phyloP scores from a whole-genome alignment of 108 stramenopile genomes.

The Parietichytrium sp. region DNA sequence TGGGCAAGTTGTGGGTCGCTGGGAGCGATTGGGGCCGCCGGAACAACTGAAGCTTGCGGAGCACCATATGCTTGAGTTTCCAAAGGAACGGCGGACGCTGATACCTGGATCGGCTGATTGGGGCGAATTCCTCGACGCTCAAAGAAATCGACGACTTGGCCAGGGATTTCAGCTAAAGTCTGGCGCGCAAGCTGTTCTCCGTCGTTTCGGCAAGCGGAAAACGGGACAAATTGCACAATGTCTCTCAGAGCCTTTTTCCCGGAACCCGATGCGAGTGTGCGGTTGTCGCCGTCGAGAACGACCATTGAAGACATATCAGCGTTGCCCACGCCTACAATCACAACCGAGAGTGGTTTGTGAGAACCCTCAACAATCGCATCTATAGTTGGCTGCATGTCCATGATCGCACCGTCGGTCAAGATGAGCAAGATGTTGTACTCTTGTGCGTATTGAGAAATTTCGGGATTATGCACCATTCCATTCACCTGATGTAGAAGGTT shows the following conservation, averaged over 20 bases:
- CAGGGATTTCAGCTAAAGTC: background rate
- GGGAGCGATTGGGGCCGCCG: background rate
- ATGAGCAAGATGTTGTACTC: conserved; percentile 43
- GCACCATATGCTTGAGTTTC: background rate
- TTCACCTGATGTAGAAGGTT: background rate
- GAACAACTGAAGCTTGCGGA: background rate
- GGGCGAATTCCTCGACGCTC: background rate
- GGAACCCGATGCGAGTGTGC: background rate
- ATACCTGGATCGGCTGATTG: background rate
- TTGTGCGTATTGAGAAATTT: background rate
- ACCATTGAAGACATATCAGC: conserved; percentile 57
- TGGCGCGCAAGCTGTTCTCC: background rate
- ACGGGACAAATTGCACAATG: conserved; percentile 63
- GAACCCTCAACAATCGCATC: conserved; percentile 47
- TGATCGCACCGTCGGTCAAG: conserved; percentile 57
- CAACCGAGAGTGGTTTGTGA: conserved; percentile 51
- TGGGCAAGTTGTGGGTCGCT: background rate
- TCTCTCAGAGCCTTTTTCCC: conserved; percentile 45
- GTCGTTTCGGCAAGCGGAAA: background rate
- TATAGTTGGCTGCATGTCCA: conserved; percentile 50
- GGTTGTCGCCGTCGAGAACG: background rate
- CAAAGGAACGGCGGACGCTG: background rate
- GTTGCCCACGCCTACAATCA: conserved; percentile 61
- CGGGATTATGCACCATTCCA: background rate
- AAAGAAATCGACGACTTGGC: conserved; percentile 12